Conservation (phyloP, 345 rosid genomes). For the Dimocarpus longan region DNA sequence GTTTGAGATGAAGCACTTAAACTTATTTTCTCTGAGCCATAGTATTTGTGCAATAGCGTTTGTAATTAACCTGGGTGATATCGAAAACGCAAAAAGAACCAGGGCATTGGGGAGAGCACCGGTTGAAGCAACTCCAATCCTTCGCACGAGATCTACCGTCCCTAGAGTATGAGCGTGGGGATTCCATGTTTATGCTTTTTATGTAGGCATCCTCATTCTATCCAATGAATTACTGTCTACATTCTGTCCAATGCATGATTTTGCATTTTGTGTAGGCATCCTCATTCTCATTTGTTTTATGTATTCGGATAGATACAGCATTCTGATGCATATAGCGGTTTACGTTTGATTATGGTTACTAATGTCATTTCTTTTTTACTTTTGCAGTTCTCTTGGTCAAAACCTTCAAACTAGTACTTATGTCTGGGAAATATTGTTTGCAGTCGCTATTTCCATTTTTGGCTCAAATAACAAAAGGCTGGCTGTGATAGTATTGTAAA, state of each 20-base stretch:
- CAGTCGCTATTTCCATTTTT: constrained; percentile 61
- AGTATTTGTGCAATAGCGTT: no score
- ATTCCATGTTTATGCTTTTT: no score
- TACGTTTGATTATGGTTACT: constrained; percentile 6
- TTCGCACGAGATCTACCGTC: no score
- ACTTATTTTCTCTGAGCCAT: no score
- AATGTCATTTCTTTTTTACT: neutral
- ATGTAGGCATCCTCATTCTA: no score
- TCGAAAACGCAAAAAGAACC: no score
- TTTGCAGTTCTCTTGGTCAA: constrained; percentile 69
- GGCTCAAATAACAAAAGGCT: constrained; percentile 29
- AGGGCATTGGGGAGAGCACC: no score
- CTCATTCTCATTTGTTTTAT: constrained; percentile 8
- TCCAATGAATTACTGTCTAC: neutral
- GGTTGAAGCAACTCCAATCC: no score
- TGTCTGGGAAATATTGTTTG: constrained; percentile 72
- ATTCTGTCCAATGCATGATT: neutral
- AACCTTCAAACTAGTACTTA: constrained; percentile 74
- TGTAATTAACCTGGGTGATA: no score
- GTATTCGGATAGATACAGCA: neutral
- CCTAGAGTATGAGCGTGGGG: no score
- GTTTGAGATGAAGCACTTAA: no score
- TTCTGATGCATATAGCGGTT: constrained; percentile 3
- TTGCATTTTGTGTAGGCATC: neutral
- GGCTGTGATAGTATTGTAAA: no score